Evolutionary conservation across 345 rosid genomes (phyloP).

Genomic region (Carallia pectinifolia): DNA sequence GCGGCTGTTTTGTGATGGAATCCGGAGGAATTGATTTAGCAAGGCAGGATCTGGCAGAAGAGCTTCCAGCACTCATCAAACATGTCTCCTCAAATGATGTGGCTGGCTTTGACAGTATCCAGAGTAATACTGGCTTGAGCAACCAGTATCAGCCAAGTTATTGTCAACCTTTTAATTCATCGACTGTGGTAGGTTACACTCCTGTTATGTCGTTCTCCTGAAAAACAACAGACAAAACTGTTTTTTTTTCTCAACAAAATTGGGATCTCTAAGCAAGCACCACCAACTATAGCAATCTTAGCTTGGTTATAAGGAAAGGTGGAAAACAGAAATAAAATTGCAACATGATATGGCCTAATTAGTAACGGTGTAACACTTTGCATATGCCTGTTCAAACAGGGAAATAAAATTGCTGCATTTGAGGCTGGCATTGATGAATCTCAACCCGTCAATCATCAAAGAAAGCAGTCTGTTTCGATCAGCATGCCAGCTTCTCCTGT

Average conservation of each 20-base stretch:
- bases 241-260: too few relatives aligned
- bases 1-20: slow-evolving; percentile 28
- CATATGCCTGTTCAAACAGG: not conserved
- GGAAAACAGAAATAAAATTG: too few relatives aligned
- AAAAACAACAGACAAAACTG: too few relatives aligned
- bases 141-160: slow-evolving; percentile 1
- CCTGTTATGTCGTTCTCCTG: not conserved
- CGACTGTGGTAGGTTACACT: not conserved
- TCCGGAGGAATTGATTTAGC: slow-evolving; percentile 12
- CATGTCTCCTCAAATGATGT: slow-evolving; percentile 47
- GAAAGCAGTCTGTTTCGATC: slow-evolving; percentile 46
- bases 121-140: not conserved
- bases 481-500: slow-evolving; percentile 67
- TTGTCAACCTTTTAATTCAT: not conserved
- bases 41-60: slow-evolving; percentile 24
- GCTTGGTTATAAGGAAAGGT: too few relatives aligned
- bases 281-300: too few relatives aligned
- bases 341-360: too few relatives aligned
- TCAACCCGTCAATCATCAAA: slow-evolving; percentile 31
- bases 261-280: too few relatives aligned
- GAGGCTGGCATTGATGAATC: slow-evolving; percentile 18
- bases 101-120: slow-evolving; percentile 48
- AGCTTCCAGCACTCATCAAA: slow-evolving; percentile 46
- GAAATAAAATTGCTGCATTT: slow-evolving; percentile 6
- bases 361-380: not conserved